Base-by-base conservation (phyloP, 192 early-diverging fungal genomes). In the Mortierella claussenii region DNA sequence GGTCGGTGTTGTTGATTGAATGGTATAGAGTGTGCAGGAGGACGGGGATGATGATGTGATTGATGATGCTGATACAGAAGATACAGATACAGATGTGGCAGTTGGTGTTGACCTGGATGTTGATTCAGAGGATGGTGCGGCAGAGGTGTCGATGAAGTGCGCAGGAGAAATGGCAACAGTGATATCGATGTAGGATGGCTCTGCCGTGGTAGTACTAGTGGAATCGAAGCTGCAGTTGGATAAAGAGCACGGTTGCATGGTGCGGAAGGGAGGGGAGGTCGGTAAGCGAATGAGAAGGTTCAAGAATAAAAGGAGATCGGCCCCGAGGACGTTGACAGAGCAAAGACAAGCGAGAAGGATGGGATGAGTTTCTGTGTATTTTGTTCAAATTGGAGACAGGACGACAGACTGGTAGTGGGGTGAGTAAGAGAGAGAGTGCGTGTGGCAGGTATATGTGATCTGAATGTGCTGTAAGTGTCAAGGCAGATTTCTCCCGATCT, bases 161-260 rank as follows among this genome's bases (percentile, higher is more conserved):
- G 28, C 17, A 54, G 32, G 18, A 15, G 30, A 3, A 34, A n/a
- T 7, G 31, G 52, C 10, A 33, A 27, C 15, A 4, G 20, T 6
- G 45, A 5, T 11, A n/a, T 5, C 6, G 9, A 47, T 47, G n/a
- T 11, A 6, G 5, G 45, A n/a, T 6, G 45, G 15, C 4, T 9
- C 45, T 11, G 45, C 37, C 24, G 48, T 23, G 5, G 48, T 10
- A 26, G 48, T 33, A 31, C 26, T 54, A 8, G 7, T 21, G 34
- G 21, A 26, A 4, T 11, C 24, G 49, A 51, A 10, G 49, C 9
- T 28, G 49, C 4, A 15, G 12, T 12, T 9, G 21, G 49, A 8
- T 51, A 13, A 7, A n/a, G 31, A 31, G 52, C 52, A 54, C 52
- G 52, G 52, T 24, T 57, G 55, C 55, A 57, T 57, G 32, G 20